These are phyloP conservation scores for Tylopilus rubrobrunneus DNA, from an alignment of 768 basidiomycete species.

Conservation along the genomic window DNA sequence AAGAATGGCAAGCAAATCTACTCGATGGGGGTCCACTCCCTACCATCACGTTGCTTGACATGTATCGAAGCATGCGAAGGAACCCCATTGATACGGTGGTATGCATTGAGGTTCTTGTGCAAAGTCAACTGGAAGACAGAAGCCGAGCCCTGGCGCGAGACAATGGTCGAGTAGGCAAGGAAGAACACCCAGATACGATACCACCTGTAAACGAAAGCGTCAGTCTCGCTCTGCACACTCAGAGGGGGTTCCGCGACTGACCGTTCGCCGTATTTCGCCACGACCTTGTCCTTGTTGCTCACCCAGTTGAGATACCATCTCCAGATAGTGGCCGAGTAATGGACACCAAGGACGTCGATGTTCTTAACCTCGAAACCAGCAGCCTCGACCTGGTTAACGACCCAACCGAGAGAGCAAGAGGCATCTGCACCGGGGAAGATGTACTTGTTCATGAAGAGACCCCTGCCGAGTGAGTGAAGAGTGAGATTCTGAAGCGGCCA, in stretches of 20 bases:
- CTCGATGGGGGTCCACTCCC: conserved; percentile 26
- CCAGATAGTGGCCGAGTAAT: conserved; percentile 89
- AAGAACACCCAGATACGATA: conserved; percentile 97
- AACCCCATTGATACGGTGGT: conserved; percentile 85
- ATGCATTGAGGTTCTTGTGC: conserved; percentile 98
- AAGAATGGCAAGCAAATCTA: conserved; percentile 1
- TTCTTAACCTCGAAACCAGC: conserved; percentile 98
- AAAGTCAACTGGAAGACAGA: conserved; percentile 96
- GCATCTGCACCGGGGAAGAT: conserved; percentile 99
- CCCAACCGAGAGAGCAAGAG: conserved; percentile 93
- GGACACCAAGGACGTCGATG: conserved; percentile 94
- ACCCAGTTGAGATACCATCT: conserved; percentile 99
- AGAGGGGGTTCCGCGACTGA: conserved; percentile 12
- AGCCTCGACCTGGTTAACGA: conserved; percentile 78
- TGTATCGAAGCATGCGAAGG: conserved; percentile 79
- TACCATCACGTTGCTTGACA: conserved; percentile 39
- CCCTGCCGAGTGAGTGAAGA: conserved; percentile 42
- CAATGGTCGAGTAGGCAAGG: conserved; percentile 89
- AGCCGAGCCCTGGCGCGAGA: conserved; percentile 80
- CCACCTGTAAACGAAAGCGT: conserved; percentile 44
- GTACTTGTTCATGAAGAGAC: conserved; percentile 97
- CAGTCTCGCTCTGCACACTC: neutral
- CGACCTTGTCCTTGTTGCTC: conserved; percentile 83
- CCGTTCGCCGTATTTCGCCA: conserved; percentile 85
- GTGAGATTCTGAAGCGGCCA: neutral